Base-by-base conservation (phyloP, 805 yeast genomes). In the Nakazawaea holstii region DNA sequence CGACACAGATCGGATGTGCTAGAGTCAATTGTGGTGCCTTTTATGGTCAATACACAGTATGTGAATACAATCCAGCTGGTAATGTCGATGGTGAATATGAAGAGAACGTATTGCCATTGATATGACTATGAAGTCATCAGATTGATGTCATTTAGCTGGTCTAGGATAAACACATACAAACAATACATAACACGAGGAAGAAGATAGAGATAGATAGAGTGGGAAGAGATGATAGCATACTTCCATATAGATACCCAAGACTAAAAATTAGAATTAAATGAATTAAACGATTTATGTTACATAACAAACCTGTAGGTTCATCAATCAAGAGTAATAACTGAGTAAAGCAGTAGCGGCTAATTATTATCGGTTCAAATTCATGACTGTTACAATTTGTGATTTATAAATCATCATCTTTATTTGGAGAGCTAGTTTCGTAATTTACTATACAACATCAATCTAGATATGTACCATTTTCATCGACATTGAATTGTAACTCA, bases 51-150 rank as follows among this genome's bases (percentile, higher is more conserved):
- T 87, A 86, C 67, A 70, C 84, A 46, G 76, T 86, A 51, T 89
- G 96, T 64, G 79, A 82, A 46, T 89, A 89, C 63, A 70, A 77
- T 59, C 83, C 90, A 31, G 81, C 89, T 29, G 96, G 96, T 56
- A 89, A 89, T 69, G 63, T 70, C 47, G 71, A 55, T 79, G 82
- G 85, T 46, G 57, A 69, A 45, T 67, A 60, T 36, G 50, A 45
- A 14, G 52, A 54, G 27, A 67, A 73, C 44, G 78, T 74, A 30
- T 29, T 42, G 24, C 45, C 45, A 27, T 26, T 42, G 13, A 26
- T 42, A 5, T 33, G 13, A 29, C 6, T 11, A 24, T 24, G 32
- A 10, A 14, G 8, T 8, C 10, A n/a, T n/a, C n/a, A n/a, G n/a
- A n/a, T n/a, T n/a, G n/a, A n/a, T n/a, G 11, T 20, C 43, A 39